Evolutionary conservation across 805 yeast species (phyloP), one percentile per base, ranked within the genome.

Genomic region (Candida krabiensis): DNA sequence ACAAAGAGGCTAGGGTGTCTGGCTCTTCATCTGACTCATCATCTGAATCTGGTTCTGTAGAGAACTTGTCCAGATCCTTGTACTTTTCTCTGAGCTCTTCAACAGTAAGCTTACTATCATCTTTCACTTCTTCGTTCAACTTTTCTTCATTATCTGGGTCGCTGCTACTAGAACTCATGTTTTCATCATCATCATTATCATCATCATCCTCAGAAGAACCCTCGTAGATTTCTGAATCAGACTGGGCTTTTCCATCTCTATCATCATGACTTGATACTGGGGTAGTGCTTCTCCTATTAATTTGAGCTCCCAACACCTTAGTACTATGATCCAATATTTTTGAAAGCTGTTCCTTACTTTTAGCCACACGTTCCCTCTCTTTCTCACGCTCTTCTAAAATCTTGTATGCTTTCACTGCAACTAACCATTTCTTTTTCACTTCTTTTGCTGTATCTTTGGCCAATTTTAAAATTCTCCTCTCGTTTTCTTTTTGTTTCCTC

Each of bases 261-360:
- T 23, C 45, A n/a, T n/a, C n/a, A n/a, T n/a, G n/a, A n/a, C n/a
- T n/a, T 1, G 40, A 53, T 3, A 55, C 58, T 14, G 61, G 66
- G 6, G 67, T 59, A 11, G 43, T 46, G 12, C 66, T 52, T 22
- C 55, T 47, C 36, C 71, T 70, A 21, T 75, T 78, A 40, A 85
- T 60, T 47, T 91, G 95, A 1, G 96, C 95, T 44, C 89, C 96
- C 19, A 91, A 69, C 24, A 91, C 72, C 56, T 86, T 90, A 0
- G 96, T 87, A 17, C 96, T 87, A 54, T 90, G 93, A 54, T 90
- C 95, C 40, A 91, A 67, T 72, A 91, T 90, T 55, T 87, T 83
- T 40, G 87, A 80, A 40, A 91, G 69, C 57, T 90, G 96, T 52
- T 86, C 86, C 56, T 89, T 85, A 26, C 97, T 96, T 53, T 83